These are phyloP conservation scores for Dicorynia guianensis DNA, from an alignment of 306 rosid species.

Conservation along the genomic window DNA sequence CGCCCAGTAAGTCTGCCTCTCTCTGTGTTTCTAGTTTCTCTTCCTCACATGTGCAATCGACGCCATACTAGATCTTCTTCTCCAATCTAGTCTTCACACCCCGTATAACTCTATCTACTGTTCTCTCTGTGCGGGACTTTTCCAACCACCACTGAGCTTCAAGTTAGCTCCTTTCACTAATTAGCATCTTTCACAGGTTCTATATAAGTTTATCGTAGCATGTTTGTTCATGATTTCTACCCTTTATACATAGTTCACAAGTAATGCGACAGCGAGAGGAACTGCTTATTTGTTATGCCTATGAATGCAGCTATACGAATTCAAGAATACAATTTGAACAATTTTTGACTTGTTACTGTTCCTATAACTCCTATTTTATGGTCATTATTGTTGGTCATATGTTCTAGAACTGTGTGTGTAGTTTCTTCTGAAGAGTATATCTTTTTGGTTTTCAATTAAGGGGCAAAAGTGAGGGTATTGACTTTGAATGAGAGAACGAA, in stretches of 20 bases:
- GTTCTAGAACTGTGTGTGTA: background rate
- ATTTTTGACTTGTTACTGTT: background rate
- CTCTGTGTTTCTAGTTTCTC: background rate
- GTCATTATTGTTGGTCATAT: background rate
- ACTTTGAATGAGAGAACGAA: conserved; percentile 18
- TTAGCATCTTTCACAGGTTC: background rate
- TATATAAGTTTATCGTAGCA: background rate
- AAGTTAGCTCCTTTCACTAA: conserved; percentile 15
- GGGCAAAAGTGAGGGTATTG: background rate
- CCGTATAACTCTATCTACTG: background rate
- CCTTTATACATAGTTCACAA: background rate
- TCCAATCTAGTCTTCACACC: background rate
- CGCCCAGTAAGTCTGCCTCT: conserved; percentile 2
- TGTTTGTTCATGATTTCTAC: background rate
- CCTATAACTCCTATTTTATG: background rate
- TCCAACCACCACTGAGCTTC: conserved; percentile 13
- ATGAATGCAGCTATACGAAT: background rate
- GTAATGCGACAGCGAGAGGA: background rate
- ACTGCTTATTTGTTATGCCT: background rate
- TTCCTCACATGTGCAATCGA: conserved; percentile 26
- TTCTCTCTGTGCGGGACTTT: background rate
- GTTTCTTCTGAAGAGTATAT: conserved; percentile 19
- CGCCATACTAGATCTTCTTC: conserved; percentile 35
- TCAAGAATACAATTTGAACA: conserved; percentile 23
- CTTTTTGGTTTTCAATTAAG: conserved; percentile 1